Conservation (phyloP, 192 early-diverging fungal species). For the Coemansia sp. region DNA sequence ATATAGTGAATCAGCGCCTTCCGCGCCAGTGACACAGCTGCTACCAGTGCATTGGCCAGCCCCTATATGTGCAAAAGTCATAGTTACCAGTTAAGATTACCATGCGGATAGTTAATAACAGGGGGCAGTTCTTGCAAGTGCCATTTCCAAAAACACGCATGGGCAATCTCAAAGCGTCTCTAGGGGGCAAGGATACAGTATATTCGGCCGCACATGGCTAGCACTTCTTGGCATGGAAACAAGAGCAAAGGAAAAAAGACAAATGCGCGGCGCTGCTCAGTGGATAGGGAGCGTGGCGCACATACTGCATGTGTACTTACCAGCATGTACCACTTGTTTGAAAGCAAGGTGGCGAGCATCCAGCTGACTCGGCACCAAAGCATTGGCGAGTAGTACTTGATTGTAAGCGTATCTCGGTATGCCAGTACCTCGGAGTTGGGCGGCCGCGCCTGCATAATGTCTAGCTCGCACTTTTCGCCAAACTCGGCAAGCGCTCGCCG, state of each 20-base stretch:
- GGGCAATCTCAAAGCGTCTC: not conserved
- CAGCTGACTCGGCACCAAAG: constrained; percentile 54
- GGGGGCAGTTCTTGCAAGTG: not conserved
- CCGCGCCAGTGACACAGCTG: constrained; percentile 42
- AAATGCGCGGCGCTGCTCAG: not conserved
- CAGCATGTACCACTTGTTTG: constrained; percentile 53
- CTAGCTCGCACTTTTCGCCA: constrained; percentile 38
- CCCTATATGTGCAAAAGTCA: constrained; percentile 26
- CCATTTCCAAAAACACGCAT: constrained; percentile 6
- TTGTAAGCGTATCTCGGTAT: constrained; percentile 47
- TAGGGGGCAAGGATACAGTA: not conserved
- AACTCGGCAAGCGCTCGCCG: constrained; percentile 49
- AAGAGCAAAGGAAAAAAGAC: not conserved
- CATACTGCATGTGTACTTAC: constrained; percentile 15
- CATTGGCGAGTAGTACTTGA: constrained; percentile 40
- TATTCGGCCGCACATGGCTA: not conserved
- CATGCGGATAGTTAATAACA: constrained; percentile 2
- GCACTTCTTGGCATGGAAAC: not conserved
- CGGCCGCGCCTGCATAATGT: constrained; percentile 28
- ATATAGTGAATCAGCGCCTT: constrained; percentile 48
- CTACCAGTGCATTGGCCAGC: constrained; percentile 50
- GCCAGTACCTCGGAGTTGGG: constrained; percentile 5
- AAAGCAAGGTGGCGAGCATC: constrained; percentile 40
- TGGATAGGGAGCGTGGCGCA: not conserved
- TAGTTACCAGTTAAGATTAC: not conserved